phyloP scores from a whole-genome alignment of 2,329 filamentous ascomycete genomes.

The Tolypocladium endophyticum region DNA sequence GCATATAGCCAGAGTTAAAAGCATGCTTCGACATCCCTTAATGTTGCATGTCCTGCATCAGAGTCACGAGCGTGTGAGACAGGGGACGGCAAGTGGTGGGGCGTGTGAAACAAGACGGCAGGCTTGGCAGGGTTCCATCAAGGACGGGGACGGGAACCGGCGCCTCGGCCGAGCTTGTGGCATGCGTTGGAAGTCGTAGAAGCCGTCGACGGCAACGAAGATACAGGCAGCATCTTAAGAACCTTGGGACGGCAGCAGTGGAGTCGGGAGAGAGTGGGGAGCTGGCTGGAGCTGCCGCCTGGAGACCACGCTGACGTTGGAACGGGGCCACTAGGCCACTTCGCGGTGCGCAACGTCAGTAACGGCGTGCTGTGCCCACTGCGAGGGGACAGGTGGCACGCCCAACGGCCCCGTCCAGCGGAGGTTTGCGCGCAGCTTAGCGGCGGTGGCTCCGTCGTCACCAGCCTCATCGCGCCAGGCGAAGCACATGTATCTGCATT shows the following conservation, averaged over 20 bases:
- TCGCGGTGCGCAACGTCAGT: background rate
- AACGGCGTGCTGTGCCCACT: too few species aligned
- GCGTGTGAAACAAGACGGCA: background rate
- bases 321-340: background rate
- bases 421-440: background rate
- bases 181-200: background rate
- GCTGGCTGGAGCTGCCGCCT: background rate
- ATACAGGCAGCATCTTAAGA: background rate
- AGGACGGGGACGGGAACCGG: background rate
- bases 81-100: background rate
- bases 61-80: background rate
- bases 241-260: background rate
- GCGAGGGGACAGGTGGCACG: background rate
- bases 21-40: background rate
- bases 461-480: background rate
- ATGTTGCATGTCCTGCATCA: background rate
- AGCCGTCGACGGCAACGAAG: background rate
- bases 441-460: background rate
- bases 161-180: background rate
- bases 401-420: background rate
- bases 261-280: background rate
- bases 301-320: background rate
- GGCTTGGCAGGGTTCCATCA: background rate
- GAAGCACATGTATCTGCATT: too few species aligned
- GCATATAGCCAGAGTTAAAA: background rate